A percentile compares a stretch with the other conserved stretches of the same genome.
phyloP scores from a whole-genome alignment of 164 flowering plant genomes.

The Sextonia rubra region DNA sequence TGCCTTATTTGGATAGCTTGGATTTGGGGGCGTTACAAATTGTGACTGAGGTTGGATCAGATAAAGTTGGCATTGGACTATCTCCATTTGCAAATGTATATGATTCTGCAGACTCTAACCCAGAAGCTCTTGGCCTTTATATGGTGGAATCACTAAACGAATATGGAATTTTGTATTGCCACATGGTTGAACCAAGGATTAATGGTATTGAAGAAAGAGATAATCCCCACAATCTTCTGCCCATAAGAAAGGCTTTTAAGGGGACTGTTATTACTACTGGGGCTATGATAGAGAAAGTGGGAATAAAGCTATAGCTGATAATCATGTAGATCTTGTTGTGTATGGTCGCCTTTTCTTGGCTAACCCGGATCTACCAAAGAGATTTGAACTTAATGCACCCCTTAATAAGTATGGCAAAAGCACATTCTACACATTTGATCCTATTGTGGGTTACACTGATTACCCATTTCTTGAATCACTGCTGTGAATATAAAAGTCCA shows the following conservation, averaged over 20 bases:
- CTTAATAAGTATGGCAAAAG: conserved; percentile 26
- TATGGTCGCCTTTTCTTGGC: conserved; percentile 38
- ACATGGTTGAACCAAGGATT: conserved; percentile 58
- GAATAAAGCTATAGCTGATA: conserved; percentile 27
- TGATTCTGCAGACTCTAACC: conserved; percentile 47
- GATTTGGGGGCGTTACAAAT: too few relatives aligned
- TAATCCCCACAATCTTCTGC: conserved; percentile 30
- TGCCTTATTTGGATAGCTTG: too few relatives aligned
- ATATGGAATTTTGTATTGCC: conserved; percentile 36
- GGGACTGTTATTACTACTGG: conserved; percentile 23
- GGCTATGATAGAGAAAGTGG: conserved; percentile 37
- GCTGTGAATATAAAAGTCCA: too few relatives aligned
- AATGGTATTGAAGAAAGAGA: conserved; percentile 20
- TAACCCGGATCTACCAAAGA: conserved; percentile 35
- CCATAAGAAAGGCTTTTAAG: conserved; percentile 46
- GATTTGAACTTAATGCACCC: conserved; percentile 33
- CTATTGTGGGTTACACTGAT: conserved; percentile 34
- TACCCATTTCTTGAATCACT: conserved; percentile 30
- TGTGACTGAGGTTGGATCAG: conserved; percentile 7
- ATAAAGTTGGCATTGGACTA: conserved; percentile 5
- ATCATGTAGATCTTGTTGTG: conserved; percentile 28
- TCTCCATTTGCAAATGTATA: conserved; percentile 16
- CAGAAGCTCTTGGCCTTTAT: conserved; percentile 43
- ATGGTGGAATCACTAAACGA: conserved; percentile 43
- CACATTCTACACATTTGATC: conserved; percentile 32